Conservation (phyloP, 139 green algal genomes). For the Chlamydomonas asymmetrica region DNA sequence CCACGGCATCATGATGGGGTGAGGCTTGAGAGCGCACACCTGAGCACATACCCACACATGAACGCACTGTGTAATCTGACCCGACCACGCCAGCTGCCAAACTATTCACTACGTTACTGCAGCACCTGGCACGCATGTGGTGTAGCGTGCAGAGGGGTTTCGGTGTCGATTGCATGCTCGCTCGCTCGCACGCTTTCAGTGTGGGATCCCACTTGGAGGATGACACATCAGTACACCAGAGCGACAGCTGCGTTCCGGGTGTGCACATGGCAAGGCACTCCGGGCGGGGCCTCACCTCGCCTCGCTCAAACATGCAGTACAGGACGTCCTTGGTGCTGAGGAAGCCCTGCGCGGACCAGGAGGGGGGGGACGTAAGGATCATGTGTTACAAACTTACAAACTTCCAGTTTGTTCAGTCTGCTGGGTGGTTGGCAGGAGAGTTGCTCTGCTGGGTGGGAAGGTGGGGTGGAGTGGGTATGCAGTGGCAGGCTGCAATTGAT, state of each 20-base stretch:
- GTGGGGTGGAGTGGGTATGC: neutral
- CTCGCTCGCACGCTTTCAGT: too few species aligned
- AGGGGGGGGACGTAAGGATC: neutral
- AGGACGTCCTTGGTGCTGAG: slow-evolving; percentile 35
- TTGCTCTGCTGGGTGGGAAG: neutral
- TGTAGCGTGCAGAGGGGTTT: slow-evolving; percentile 27
- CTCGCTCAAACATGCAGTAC: slow-evolving; percentile 27
- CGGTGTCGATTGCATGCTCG: too few species aligned
- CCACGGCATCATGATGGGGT: neutral
- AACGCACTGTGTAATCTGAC: too few species aligned
- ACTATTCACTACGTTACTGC: too few species aligned
- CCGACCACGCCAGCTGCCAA: too few species aligned
- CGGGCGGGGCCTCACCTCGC: slow-evolving; percentile 29
- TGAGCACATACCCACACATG: too few species aligned
- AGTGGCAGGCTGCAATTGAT: neutral
- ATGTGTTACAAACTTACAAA: neutral
- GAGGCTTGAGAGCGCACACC: slow-evolving; percentile 22
- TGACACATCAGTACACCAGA: too few species aligned
- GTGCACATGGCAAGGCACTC: too few species aligned
- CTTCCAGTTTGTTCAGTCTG: neutral
- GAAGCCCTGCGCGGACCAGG: slow-evolving; percentile 27
- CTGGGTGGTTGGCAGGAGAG: neutral
- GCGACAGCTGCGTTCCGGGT: too few species aligned
- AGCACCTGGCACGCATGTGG: slow-evolving; percentile 5
- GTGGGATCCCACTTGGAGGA: too few species aligned